These are phyloP conservation scores for Pestalotiopsis sp. DNA, from an alignment of 2,329 filamentous ascomycete species.

Conservation along the genomic window DNA sequence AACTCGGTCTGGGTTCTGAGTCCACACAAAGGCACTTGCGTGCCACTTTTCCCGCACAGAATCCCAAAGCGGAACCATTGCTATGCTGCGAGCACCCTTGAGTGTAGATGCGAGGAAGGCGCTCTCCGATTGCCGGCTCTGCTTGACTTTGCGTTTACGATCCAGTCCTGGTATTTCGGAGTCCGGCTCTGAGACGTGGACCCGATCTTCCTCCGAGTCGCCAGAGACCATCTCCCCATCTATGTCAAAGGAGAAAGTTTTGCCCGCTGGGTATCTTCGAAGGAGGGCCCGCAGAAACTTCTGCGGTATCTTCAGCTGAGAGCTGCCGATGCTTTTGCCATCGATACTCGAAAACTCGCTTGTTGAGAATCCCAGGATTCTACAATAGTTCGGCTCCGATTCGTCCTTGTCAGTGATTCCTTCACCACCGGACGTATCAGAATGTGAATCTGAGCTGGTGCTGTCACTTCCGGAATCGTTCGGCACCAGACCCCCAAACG, in stretches of 20 bases:
- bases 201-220: conserved; percentile 23
- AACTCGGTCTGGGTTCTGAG: conserved; percentile 40
- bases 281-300: conserved; percentile 43
- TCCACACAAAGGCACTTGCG: conserved; percentile 53
- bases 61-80: conserved; percentile 53
- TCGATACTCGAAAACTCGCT: conserved; percentile 35
- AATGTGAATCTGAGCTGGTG: background rate
- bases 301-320: conserved; percentile 35
- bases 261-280: conserved; percentile 46
- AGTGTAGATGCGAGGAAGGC: conserved; percentile 37
- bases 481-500: conserved; percentile 17
- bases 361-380: conserved; percentile 42
- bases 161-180: background rate
- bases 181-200: conserved; percentile 1
- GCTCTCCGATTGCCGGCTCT: conserved; percentile 26
- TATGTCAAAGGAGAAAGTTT: conserved; percentile 46
- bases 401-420: conserved; percentile 11
- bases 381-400: conserved; percentile 22
- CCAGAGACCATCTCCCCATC: conserved; percentile 36
- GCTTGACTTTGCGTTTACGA: conserved; percentile 10
- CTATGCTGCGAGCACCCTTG: conserved; percentile 46
- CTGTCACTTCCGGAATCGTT: background rate
- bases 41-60: conserved; percentile 48
- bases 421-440: conserved; percentile 23
- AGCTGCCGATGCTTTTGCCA: conserved; percentile 15